Percentiles rank a stretch among this genome's conserved stretches.
Conservation (phyloP, 257 asterid species). For the Lycium ferocissimum region DNA sequence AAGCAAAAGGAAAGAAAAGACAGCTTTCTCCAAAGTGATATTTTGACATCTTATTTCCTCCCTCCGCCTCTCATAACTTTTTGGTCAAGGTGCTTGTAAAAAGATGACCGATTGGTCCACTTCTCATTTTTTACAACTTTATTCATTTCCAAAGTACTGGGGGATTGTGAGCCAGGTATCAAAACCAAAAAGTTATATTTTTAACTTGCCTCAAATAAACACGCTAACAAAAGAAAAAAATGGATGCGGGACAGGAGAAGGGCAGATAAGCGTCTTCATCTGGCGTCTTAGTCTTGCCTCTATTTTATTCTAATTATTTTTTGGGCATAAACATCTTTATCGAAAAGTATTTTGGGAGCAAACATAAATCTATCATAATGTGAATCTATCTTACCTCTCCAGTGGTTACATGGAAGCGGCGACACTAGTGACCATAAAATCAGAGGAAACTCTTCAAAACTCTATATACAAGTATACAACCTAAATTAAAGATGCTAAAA, state of each 20-base stretch:
- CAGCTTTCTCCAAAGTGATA: neutral
- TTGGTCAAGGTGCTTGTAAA: neutral
- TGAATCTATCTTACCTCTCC: neutral
- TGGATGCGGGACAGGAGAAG: neutral
- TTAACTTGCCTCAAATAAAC: neutral
- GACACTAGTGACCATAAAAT: neutral
- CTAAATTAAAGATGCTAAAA: neutral
- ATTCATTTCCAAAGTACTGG: neutral
- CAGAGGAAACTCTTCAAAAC: neutral
- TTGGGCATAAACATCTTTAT: neutral
- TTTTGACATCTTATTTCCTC: neutral
- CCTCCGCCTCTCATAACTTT: neutral
- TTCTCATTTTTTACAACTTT: neutral
- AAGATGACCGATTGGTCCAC: neutral
- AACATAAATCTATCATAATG: neutral
- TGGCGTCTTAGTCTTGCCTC: neutral
- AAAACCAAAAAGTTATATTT: neutral
- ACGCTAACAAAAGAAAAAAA: neutral
- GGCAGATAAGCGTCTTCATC: neutral
- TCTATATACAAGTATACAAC: neutral
- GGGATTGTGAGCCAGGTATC: neutral
- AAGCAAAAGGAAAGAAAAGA: neutral
- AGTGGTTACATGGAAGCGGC: slow-evolving; percentile 2
- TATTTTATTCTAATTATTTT: neutral
- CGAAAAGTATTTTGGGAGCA: neutral